Evolutionary conservation across 805 yeast species (phyloP), one percentile per base, ranked within the genome.

Genomic region (Millerozyma miso): DNA sequence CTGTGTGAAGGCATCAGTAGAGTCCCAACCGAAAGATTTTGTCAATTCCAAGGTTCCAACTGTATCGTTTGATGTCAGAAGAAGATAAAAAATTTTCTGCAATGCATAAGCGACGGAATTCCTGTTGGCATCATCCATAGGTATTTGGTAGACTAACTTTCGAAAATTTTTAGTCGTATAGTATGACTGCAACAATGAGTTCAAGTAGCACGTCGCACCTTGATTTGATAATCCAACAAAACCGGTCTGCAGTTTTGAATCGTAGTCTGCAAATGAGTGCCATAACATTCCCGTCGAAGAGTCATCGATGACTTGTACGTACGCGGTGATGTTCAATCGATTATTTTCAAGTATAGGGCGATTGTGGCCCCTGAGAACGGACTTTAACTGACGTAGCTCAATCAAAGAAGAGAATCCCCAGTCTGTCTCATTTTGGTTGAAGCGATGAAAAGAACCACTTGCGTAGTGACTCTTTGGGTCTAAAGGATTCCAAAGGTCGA

Each of bases 161-260:
- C 97, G 76, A 65, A 93, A 93, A 23, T 71, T 69, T 49, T 80
- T 81, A 0, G 99, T 93, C 57, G 88, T 88, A 60, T 74, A 93
- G 52, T 93, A 85, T 8, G 96, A 86, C 62, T 93, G 99, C 41
- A 93, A 65, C 45, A 93, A 72, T 0, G 98, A 91, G 61, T 93
- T 93, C 58, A 93, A 76, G 64, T 93, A 93, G 62, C 99, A 93
- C 0, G 99, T 93, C 2, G 99, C 99, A 49, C 99, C 99, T 67
- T 93, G 99, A 58, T 93, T 93, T 51, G 80, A 83, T 48, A 93
- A 77, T 1, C 99, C 99, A 6, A 89, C 96, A 59, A 74, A 89
- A 0, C 98, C 97, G 0, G 98, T 88, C 40, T 71, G 80, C 53
- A 81, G 78, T 59, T 89, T 88, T 1, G 97, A 89, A 62, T 93